phyloP scores from a whole-genome alignment of 805 yeast species.

The Teunomyces gatunensis region DNA sequence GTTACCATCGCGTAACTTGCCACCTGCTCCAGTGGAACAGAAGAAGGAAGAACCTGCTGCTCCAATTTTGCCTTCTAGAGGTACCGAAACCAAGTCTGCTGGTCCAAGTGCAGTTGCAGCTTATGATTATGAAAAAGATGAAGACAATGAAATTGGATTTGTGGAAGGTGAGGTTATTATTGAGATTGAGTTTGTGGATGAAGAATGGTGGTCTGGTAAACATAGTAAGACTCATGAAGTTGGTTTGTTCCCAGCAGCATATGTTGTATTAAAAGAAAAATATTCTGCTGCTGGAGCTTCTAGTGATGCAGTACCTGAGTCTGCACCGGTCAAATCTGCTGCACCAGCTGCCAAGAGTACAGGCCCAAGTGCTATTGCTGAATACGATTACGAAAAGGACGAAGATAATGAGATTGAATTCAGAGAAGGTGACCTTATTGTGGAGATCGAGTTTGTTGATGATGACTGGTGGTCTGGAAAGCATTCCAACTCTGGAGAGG shows the following conservation, averaged over 20 bases:
- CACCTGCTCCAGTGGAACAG: conserved; percentile 16
- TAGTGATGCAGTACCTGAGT: conserved; percentile 11
- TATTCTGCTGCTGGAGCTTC: conserved; percentile 9
- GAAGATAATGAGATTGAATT: conserved; percentile 91
- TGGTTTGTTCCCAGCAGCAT: conserved; percentile 58
- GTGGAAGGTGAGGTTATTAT: conserved; percentile 63
- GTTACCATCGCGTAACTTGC: conserved; percentile 14
- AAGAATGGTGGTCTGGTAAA: conserved; percentile 66
- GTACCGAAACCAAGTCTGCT: conserved; percentile 4
- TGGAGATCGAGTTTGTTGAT: conserved; percentile 82
- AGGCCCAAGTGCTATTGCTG: conserved; percentile 55
- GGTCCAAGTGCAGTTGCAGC: conserved; percentile 64
- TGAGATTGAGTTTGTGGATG: conserved; percentile 69
- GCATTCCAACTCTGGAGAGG: conserved; percentile 60
- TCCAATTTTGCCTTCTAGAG: conserved; percentile 14
- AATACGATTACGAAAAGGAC: conserved; percentile 80
- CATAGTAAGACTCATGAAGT: conserved; percentile 41
- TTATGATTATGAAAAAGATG: conserved; percentile 75
- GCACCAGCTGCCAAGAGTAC: conserved; percentile 12
- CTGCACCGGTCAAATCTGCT: conserved; percentile 8
- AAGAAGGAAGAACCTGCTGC: conserved; percentile 10
- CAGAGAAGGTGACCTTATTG: conserved; percentile 76
- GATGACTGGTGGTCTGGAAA: conserved; percentile 98
- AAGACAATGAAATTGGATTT: conserved; percentile 70
- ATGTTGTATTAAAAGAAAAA: conserved; percentile 35